Percentiles rank a stretch among this genome's conserved stretches.
Conservation (phyloP, 2,329 filamentous ascomycete species). For the Xylaria digitata region DNA sequence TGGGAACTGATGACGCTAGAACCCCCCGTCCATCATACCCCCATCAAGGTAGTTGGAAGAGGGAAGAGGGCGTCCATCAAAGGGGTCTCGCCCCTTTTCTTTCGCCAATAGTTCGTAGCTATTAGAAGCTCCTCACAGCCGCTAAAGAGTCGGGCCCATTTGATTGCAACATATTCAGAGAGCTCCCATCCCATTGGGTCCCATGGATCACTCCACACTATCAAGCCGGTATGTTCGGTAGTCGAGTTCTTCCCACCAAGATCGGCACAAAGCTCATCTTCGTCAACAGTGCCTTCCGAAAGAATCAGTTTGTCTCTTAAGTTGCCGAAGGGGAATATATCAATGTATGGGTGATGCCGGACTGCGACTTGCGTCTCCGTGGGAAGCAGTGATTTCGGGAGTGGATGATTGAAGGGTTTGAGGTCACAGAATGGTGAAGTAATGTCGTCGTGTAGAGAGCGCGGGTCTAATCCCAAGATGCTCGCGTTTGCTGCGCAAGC, state of each 20-base stretch:
- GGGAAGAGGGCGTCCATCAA: neutral
- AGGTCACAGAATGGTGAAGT: slow-evolving; percentile 16
- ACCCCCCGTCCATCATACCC: too few species aligned
- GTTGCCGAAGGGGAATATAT: slow-evolving; percentile 5
- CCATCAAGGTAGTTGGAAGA: too few species aligned
- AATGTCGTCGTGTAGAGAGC: slow-evolving; percentile 22
- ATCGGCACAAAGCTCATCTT: slow-evolving; percentile 20
- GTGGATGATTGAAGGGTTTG: neutral
- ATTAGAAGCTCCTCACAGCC: neutral
- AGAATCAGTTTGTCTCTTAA: slow-evolving; percentile 7
- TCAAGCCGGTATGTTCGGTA: slow-evolving; percentile 14
- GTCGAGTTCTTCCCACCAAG: slow-evolving; percentile 11
- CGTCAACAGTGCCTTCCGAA: slow-evolving; percentile 1
- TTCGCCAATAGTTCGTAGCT: slow-evolving; percentile 7
- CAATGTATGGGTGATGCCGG: slow-evolving; percentile 7
- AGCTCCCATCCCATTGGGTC: slow-evolving; percentile 25
- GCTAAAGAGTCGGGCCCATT: slow-evolving; percentile 15
- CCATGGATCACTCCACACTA: slow-evolving; percentile 21
- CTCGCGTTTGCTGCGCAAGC: slow-evolving; percentile 22
- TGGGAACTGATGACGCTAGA: too few species aligned
- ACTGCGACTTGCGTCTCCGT: slow-evolving; percentile 6
- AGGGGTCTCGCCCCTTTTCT: slow-evolving; percentile 7
- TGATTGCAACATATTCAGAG: slow-evolving; percentile 19
- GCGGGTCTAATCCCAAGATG: slow-evolving; percentile 16
- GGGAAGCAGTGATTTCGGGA: slow-evolving; percentile 4